Base-by-base conservation (phyloP, 78 protist genomes). In the Dictyostelium intermedium region DNA sequence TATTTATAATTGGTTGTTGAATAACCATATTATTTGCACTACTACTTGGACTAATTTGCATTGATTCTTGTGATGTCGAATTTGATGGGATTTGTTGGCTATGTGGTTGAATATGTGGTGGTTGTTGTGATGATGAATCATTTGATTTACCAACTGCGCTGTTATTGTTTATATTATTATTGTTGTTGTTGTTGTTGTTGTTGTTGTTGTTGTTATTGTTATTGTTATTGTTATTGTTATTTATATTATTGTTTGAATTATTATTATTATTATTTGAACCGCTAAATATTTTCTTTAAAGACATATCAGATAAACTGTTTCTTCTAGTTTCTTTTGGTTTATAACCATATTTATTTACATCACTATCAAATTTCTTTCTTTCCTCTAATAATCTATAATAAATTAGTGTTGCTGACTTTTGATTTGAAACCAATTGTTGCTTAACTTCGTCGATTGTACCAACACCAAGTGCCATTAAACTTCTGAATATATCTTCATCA, bases 331-430 rank as follows among this genome's bases (percentile, higher is more conserved):
- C 87, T 41, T 89, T 89, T 18, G 87, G 74, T 50, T 78, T 89
- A 20, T 61, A n/a, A n/a, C 94, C 94, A 70, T 89, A 89, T 69
- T 89, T 89, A 50, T 78, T 81, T 23, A 47, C 84, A 43, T 89
- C 94, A 32, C 23, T 89, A 89, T 89, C 94, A 32, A 61, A 89
- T 81, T 80, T 78, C 94, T 89, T 89, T 80, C 94, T 89, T 70
- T 89, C 94, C 69, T 89, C 94, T 20, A 89, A 81, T 47, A 89
- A 80, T 81, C 87, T 89, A 89, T 89, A 89, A 80, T 89, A 89
- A 43, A 80, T 83, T 69, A 89, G 66, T 50, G 73, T 43, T n/a
- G 53, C 47, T 80, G 86, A 80, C 81, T 80, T 78, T 66, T 89
- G 81, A 89, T 70, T 81, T 0, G 69, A 61, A 70, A 89, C 60